phyloP scores from a whole-genome alignment of 495 filamentous ascomycete genomes.

The Neurospora sublineolata region DNA sequence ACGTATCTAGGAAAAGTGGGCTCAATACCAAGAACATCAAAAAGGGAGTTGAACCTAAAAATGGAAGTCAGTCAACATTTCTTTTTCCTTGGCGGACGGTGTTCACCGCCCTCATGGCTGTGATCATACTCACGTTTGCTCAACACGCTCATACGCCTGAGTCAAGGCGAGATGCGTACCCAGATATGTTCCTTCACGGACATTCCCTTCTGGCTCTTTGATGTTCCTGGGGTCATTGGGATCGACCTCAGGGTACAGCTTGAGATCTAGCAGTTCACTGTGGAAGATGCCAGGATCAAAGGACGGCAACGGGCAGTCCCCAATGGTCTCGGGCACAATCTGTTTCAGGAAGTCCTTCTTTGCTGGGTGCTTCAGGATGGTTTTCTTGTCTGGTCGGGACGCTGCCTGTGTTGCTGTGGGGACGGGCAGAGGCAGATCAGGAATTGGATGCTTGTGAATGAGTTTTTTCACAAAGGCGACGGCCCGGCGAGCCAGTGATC shows the following conservation, averaged over 20 bases:
- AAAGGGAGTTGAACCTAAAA: constrained; percentile 24
- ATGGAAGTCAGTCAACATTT: not conserved
- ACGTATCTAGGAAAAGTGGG: constrained; percentile 22
- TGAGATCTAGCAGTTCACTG: constrained; percentile 19
- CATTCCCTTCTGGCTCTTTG: constrained; percentile 15
- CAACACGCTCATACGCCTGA: constrained; percentile 27
- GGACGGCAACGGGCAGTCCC: constrained; percentile 16
- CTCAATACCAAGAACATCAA: constrained; percentile 25
- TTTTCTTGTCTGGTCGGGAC: constrained; percentile 7
- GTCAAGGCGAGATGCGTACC: constrained; percentile 32
- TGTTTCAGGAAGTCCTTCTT: constrained; percentile 18
- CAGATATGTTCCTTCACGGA: constrained; percentile 20
- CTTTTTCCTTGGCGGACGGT: not conserved
- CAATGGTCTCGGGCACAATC: constrained; percentile 10
- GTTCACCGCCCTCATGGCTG: not conserved
- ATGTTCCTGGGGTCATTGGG: constrained; percentile 9
- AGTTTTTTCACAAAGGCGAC: constrained; percentile 6
- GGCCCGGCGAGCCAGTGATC: constrained; percentile 5
- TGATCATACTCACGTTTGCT: constrained; percentile 22
- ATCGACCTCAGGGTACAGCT: constrained; percentile 18
- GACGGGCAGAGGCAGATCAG: constrained; percentile 10
- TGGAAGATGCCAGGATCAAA: constrained; percentile 25
- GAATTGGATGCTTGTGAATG: constrained; percentile 1
- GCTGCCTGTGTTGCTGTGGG: constrained; percentile 9
- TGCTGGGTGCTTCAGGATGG: constrained; percentile 18